These are phyloP conservation scores for Pseudogymnoascus sp. DNA, from an alignment of 2,329 filamentous ascomycete genomes.

Conservation along the genomic window DNA sequence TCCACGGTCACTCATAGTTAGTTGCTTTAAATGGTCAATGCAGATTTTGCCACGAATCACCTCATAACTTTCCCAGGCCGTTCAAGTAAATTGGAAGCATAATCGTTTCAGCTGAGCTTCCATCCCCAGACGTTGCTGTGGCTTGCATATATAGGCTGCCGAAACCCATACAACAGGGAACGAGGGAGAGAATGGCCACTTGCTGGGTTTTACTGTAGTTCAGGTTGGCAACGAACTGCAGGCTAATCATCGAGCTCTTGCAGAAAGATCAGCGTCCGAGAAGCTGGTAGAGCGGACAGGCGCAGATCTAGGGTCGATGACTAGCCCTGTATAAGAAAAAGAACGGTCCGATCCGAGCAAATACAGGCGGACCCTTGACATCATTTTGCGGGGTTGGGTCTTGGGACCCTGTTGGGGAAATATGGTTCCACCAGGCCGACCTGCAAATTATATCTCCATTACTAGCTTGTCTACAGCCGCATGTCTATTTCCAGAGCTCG, in stretches of 20 bases:
- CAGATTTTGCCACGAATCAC: no score
- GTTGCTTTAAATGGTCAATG: no score
- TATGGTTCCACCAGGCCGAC: not conserved
- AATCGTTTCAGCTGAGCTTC: no score
- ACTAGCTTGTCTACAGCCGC: not conserved
- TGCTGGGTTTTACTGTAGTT: not conserved
- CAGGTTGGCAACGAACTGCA: not conserved
- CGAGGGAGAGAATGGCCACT: not conserved
- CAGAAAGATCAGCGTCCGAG: not conserved
- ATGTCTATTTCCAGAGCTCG: not conserved
- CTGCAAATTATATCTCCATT: not conserved
- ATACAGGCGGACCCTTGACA: not conserved
- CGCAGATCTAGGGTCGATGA: not conserved
- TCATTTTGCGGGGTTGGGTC: not conserved
- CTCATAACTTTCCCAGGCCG: no score
- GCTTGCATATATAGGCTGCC: not conserved
- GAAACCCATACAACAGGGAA: not conserved
- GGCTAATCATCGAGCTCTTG: not conserved
- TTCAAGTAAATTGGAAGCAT: no score
- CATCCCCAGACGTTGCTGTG: no score
- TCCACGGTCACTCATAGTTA: not conserved
- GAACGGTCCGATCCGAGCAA: not conserved
- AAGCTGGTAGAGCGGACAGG: not conserved
- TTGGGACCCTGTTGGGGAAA: not conserved
- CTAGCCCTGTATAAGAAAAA: not conserved